Conservation (phyloP, 495 filamentous ascomycete species). For the Cetradonia linearis region DNA sequence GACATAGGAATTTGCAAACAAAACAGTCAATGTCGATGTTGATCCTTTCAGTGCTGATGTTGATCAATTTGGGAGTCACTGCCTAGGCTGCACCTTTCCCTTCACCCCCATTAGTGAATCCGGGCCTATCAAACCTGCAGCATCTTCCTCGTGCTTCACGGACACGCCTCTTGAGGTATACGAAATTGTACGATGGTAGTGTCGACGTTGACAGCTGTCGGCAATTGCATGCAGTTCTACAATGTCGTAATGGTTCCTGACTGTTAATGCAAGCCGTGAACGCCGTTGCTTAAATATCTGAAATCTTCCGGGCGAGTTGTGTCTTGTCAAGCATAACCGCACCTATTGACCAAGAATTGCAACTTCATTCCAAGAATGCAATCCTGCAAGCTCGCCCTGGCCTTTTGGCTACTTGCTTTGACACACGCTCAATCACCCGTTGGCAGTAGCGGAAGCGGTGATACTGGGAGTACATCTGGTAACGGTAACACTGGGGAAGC, state of each 20-base stretch:
- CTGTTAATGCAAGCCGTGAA: too few relatives aligned
- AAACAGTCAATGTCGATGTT: neutral
- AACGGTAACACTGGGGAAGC: neutral
- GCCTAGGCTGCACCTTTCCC: neutral
- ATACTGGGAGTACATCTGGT: neutral
- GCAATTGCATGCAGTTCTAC: neutral
- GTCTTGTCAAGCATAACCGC: neutral
- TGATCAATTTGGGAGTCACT: neutral
- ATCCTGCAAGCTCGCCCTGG: neutral
- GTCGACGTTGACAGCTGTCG: neutral
- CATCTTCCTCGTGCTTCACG: constrained; percentile 3
- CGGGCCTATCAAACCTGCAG: constrained; percentile 9
- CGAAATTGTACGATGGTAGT: neutral
- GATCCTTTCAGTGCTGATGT: neutral
- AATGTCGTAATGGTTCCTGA: constrained; percentile 6
- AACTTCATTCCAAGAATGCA: neutral
- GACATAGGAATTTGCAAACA: neutral
- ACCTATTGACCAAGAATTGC: neutral
- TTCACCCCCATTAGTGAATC: neutral
- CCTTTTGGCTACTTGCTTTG: constrained; percentile 1
- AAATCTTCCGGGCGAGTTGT: neutral
- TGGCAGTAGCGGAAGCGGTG: constrained; percentile 10
- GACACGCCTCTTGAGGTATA: neutral
- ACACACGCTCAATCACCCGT: constrained; percentile 10
- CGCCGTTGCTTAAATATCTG: neutral